phyloP scores from a whole-genome alignment of 345 rosid species.

The Rhodamnia rubescens region DNA sequence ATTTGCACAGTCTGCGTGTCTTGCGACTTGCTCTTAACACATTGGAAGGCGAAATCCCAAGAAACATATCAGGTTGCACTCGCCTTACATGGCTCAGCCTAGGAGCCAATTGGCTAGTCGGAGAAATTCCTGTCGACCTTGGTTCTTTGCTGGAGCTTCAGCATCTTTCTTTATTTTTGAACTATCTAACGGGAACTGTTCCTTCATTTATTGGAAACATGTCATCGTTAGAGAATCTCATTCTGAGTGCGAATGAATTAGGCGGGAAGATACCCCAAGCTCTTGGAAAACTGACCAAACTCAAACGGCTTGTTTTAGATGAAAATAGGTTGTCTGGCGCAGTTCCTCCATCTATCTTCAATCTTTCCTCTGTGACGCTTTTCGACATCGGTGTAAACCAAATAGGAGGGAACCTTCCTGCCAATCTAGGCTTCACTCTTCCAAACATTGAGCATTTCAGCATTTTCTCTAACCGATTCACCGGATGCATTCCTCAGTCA shows the following conservation, averaged over 20 bases:
- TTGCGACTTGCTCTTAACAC: background rate
- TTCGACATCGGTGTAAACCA: background rate
- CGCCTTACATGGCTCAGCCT: background rate
- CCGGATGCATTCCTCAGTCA: constrained; percentile 2
- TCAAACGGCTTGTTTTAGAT: background rate
- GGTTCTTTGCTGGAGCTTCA: constrained; percentile 4
- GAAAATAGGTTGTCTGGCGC: constrained; percentile 3
- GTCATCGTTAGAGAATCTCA: background rate
- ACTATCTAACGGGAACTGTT: constrained; percentile 12
- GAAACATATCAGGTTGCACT: constrained; percentile 1
- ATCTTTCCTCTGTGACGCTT: background rate
- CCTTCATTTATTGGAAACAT: constrained; percentile 15
- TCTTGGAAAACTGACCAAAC: constrained; percentile 1
- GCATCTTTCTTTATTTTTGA: background rate
- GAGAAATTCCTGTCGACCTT: constrained; percentile 10
- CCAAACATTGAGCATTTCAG: background rate
- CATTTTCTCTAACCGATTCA: background rate
- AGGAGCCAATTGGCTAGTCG: background rate
- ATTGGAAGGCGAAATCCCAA: constrained; percentile 5
- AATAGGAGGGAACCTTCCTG: constrained; percentile 14
- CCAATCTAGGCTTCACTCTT: background rate
- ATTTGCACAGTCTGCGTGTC: background rate
- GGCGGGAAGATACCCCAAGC: constrained; percentile 11
- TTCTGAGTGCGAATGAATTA: background rate
- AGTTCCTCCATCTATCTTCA: constrained; percentile 18